A percentile compares a stretch with the other conserved stretches of the same genome.
Conservation (phyloP, 2,329 filamentous ascomycete genomes). For the Diaporthe vaccinii region DNA sequence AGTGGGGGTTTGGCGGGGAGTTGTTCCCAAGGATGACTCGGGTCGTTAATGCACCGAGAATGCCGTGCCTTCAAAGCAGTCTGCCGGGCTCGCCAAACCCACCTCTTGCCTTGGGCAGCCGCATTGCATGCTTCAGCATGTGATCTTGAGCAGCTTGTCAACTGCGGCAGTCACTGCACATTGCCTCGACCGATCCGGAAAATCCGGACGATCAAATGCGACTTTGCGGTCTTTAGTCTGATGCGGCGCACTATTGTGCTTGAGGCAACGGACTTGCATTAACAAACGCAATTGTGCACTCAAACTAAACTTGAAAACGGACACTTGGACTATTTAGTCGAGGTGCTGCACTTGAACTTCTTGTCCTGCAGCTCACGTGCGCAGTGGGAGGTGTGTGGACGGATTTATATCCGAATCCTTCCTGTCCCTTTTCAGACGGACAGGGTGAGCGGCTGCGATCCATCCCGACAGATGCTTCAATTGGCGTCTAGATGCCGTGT, state of each 20-base stretch:
- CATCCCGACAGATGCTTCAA: background rate
- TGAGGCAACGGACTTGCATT: background rate
- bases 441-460: constrained; percentile 5
- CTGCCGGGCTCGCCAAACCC: constrained; percentile 3
- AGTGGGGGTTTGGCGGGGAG: constrained; percentile 33
- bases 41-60: constrained; percentile 39
- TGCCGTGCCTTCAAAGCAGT: constrained; percentile 8
- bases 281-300: background rate
- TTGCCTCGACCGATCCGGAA: background rate
- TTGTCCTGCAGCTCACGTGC: constrained; percentile 11
- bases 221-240: background rate
- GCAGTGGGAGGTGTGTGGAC: background rate
- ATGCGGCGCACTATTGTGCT: background rate
- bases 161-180: constrained; percentile 2
- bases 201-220: background rate
- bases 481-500: constrained; percentile 4
- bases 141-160: constrained; percentile 12
- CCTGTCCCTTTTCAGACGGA: background rate
- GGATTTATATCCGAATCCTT: constrained; percentile 1
- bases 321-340: background rate
- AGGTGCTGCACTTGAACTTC: background rate
- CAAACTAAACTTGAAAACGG: background rate
- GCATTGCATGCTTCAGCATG: constrained; percentile 22
- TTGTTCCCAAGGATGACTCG: constrained; percentile 11
- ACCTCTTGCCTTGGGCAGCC: background rate